phyloP scores from a whole-genome alignment of 2,329 filamentous ascomycete genomes.

The Hymenoscyphus albidus region DNA sequence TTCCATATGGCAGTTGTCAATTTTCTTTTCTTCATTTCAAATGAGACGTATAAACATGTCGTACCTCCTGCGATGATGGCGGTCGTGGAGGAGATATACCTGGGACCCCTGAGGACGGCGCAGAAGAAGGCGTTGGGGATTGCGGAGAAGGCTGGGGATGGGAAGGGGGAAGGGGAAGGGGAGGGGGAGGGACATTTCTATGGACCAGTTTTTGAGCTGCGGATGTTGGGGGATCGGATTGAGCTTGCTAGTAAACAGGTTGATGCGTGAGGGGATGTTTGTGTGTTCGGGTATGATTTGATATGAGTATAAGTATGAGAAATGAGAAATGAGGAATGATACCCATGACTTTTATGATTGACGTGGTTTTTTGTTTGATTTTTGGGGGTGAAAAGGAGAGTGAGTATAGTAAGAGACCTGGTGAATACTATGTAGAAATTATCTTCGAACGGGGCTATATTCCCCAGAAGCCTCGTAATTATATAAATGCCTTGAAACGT shows the following conservation, averaged over 20 bases:
- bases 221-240: conserved; percentile 10
- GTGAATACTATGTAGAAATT: too few species aligned
- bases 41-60: conserved; percentile 43
- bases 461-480: too few species aligned
- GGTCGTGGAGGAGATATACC: conserved; percentile 56
- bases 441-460: too few species aligned
- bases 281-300: neutral
- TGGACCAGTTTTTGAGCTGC: conserved; percentile 3
- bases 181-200: neutral
- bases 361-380: too few species aligned
- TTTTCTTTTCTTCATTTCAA: conserved; percentile 55
- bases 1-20: conserved; percentile 59
- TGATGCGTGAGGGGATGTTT: neutral
- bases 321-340: neutral
- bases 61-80: conserved; percentile 54
- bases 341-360: neutral
- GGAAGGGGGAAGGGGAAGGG: conserved; percentile 1
- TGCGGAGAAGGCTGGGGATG: conserved; percentile 12
- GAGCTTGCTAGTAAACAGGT: neutral
- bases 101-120: conserved; percentile 48
- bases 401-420: too few species aligned
- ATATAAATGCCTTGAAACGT: too few species aligned
- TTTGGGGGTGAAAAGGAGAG: too few species aligned
- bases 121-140: conserved; percentile 34
- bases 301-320: neutral